Conservation (phyloP, 1,284 basidiomycete species). For the Heliocybe sulcata region DNA sequence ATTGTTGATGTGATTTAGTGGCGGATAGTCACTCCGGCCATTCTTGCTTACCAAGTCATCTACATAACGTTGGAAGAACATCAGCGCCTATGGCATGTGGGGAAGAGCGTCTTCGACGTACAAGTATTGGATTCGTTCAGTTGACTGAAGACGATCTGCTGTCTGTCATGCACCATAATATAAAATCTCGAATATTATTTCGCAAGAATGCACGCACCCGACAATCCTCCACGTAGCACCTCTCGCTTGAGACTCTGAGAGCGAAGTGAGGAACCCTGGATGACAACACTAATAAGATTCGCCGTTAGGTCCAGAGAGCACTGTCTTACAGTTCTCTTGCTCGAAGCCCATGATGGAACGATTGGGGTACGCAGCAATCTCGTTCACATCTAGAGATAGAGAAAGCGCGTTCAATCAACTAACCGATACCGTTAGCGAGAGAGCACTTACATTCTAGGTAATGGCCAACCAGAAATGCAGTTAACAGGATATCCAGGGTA, state of each 20-base stretch:
- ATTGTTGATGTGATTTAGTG: conserved; percentile 7
- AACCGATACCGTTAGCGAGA: neutral
- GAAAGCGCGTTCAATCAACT: neutral
- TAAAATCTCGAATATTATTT: neutral
- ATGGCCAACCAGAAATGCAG: neutral
- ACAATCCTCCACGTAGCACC: conserved; percentile 56
- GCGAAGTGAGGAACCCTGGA: conserved; percentile 45
- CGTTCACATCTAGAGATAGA: conserved; percentile 37
- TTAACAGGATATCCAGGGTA: neutral
- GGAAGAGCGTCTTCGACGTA: conserved; percentile 17
- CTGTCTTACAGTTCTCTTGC: conserved; percentile 45
- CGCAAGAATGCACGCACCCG: conserved; percentile 26
- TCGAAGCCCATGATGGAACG: conserved; percentile 50
- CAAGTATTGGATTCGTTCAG: conserved; percentile 32
- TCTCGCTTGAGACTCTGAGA: conserved; percentile 38
- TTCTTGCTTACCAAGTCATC: conserved; percentile 7
- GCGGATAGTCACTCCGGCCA: conserved; percentile 6
- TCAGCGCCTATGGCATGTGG: conserved; percentile 1
- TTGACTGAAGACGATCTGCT: conserved; percentile 50
- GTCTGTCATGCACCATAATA: conserved; percentile 22
- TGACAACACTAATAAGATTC: neutral
- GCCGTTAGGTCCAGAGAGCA: neutral
- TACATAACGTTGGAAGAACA: neutral
- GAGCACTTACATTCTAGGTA: conserved; percentile 21
- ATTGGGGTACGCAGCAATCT: conserved; percentile 34